Conservation (phyloP, 208 protist species). For the Zelonia costaricensis region DNA sequence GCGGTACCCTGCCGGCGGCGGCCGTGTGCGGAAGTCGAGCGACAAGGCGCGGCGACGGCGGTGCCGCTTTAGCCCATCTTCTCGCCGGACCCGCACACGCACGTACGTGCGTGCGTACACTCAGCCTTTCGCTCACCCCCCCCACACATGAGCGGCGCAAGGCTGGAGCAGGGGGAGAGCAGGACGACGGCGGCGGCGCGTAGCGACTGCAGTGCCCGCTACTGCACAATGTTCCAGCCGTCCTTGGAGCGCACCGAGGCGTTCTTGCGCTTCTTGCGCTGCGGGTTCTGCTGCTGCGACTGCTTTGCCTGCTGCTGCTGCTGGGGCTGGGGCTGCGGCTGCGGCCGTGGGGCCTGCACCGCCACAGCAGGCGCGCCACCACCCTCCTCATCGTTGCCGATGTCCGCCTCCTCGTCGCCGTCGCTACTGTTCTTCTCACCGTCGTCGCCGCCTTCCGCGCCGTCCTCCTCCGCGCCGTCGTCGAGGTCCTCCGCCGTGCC, state of each 20-base stretch:
- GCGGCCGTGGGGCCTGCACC: background rate
- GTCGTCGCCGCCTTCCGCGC: constrained; percentile 8
- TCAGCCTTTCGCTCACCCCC: too few species aligned
- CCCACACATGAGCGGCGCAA: too few species aligned
- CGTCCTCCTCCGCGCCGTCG: constrained; percentile 25
- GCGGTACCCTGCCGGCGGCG: too few species aligned
- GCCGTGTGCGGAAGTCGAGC: too few species aligned
- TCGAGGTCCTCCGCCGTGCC: constrained; percentile 27
- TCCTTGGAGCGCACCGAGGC: constrained; percentile 55
- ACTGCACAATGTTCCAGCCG: constrained; percentile 73
- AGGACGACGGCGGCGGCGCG: too few species aligned
- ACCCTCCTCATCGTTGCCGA: constrained; percentile 17
- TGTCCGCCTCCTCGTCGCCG: constrained; percentile 10
- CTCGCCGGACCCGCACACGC: too few species aligned
- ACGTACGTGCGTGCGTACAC: too few species aligned
- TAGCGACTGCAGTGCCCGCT: background rate
- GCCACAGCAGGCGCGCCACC: background rate
- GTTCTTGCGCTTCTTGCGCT: constrained; percentile 65
- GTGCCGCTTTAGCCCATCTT: too few species aligned
- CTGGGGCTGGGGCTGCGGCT: constrained; percentile 6
- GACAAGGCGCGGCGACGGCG: too few species aligned
- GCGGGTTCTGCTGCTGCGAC: constrained; percentile 17
- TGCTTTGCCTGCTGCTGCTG: constrained; percentile 17
- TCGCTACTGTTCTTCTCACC: constrained; percentile 7
- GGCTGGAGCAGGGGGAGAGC: too few species aligned